Evolutionary conservation across 2,329 filamentous ascomycete genomes (phyloP), one percentile per base, ranked within the genome.

Genomic region (Diaporthe longicolla): DNA sequence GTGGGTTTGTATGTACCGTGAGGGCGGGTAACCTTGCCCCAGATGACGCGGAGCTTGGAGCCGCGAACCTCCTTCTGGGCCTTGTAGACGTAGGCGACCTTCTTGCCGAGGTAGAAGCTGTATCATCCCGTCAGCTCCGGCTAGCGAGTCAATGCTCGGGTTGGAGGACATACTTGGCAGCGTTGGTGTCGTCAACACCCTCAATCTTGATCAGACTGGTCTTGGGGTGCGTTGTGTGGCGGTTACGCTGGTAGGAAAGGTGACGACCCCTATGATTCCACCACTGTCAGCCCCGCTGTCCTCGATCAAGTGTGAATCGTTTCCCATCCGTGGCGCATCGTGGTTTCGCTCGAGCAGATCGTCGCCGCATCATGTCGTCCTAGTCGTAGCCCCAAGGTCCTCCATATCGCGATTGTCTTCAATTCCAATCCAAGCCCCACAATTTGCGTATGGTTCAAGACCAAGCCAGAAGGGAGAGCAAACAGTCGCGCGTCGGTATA

Each of bases 1-100:
- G 26, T 50, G 61, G 66, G 61, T 32, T 45, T 71, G 65, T 76
- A 85, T 88, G 82, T 94, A 96, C 94, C 96, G 89, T 98, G 96
- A 85, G 95, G 93, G 84, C 95, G 91, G 85, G 95, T 97, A 85
- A 98, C 93, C 91, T 98, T 98, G 90, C 96, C 96, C 95, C 95
- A 98, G 90, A 98, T 98, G 82, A 98, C 93, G 84, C 96, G 93
- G 89, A 98, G 97, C 93, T 98, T 98, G 86, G 95, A 96, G 85
- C 97, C 97, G 83, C 96, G 94, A 84, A 98, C 91, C 90, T 98
- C 95, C 89, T 93, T 95, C 88, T 94, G 93, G 82, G 93, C 96
- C 85, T 95, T 95, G 92, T 98, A 99, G 88, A 99, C 95, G 88
- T 95, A 99, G 86, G 97, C 97, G 86, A 98, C 92, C 90, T 95